Base-by-base conservation (phyloP, 2,329 filamentous ascomycete genomes). In the Monosporascus sp. region DNA sequence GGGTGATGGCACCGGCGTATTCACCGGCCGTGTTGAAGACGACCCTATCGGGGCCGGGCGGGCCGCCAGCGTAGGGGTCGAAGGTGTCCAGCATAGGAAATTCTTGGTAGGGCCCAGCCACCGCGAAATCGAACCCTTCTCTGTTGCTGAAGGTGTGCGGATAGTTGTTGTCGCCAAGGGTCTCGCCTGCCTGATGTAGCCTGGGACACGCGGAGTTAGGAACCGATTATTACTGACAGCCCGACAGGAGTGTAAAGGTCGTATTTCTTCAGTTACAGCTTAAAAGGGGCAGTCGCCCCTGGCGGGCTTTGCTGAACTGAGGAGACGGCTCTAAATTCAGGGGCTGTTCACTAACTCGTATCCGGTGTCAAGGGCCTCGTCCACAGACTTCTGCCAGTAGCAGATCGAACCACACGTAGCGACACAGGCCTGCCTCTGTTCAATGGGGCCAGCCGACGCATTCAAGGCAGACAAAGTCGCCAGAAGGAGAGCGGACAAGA, bases 41-140 rank as follows among this genome's bases (percentile, higher is more conserved):
- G 51, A 87, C 80, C 40, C 84, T 78, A 65, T 87, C 84, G 7
- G 84, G 69, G 35, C 84, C 84, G 0, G 84, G 84, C 2, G 78
- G 79, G 24, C 83, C 82, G 26, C 74, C 73, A 5, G 62, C 65
- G 60, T 75, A 76, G n/a, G 70, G 61, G 6, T 54, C 41, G 56
- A 57, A 65, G 49, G 58, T 64, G 8, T 60, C 65, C 41, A 75
- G 54, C 56, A 77, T 73, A 4, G 74, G 74, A 56, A 73, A 76
- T 60, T 76, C 74, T 55, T 74, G 75, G 67, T 70, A 76, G 1
- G 72, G 73, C 2, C 58, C 58, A 0, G 57, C 19, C 8, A 68
- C 70, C 19, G 72, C 71, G 62, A 76, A 75, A 38, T 57, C 61
- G 56, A 76, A 76, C 46, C 70, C 71, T 55, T 76, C 74, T 59